Base-by-base conservation (phyloP, 2,329 filamentous ascomycete genomes). In the Xylaria sp. region DNA sequence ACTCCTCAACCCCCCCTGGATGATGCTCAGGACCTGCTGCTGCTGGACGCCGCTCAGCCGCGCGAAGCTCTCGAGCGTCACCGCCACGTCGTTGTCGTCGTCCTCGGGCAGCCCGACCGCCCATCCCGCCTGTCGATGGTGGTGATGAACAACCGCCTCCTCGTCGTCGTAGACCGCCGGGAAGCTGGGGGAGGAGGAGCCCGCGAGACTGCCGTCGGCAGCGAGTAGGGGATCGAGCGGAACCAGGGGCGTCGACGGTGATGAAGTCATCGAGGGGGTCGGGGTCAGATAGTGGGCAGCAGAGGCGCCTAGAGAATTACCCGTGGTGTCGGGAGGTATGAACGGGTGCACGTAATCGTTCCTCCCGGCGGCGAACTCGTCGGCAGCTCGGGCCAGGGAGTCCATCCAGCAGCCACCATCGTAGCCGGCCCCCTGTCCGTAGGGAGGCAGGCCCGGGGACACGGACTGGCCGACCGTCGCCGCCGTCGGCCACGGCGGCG, bases 1-100 rank as follows among this genome's bases (percentile, higher is more conserved):
- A 16, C 41, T 50, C 38, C 59, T 60, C n/a, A n/a, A n/a, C 22
- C 54, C 66, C 45, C 63, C 64, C 43, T 62, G 62, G 26, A 66
- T 51, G 44, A 60, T 51, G n/a, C 49, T 52, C 16, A 66, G 34
- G 6, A 65, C 49, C 4, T 68, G 60, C 44, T 63, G 61, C 40
- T 66, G 65, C 26, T 67, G 66, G 34, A 48, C 54, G 21, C 62
- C 52, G 29, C 47, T 64, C 43, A 63, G 54, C 39, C 50, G 54
- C 19, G 61, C 62, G 39, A 68, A 59, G 21, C 57, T 63, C 19
- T 67, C 60, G 9, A 68, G 58, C 1, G 65, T 62, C 19, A 51
- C 45, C 41, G 64, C 46, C 54, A 64, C 60, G 43, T 64, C 59
- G 9, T 57, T 50, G 24, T 61, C 59, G 6, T n/a, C n/a, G n/a